Conservation (phyloP, 176 grass and related monocot species). For the Avena atlantica region DNA sequence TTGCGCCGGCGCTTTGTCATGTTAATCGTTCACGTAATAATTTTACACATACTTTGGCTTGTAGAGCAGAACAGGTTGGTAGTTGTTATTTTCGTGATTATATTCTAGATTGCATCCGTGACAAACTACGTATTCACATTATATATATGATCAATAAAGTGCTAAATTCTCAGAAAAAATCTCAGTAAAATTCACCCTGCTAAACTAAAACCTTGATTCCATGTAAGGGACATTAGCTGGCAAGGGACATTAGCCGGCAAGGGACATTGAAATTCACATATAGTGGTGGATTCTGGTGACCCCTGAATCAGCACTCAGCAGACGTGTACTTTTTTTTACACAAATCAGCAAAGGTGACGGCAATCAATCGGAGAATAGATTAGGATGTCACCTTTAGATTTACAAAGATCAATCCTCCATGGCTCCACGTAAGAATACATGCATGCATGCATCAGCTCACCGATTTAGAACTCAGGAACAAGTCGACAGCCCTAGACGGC, state of each 20-base stretch:
- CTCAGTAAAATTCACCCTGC: no score
- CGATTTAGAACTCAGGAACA: not conserved
- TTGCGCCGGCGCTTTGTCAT: no score
- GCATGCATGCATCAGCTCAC: not conserved
- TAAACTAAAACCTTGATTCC: no score
- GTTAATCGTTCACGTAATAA: no score
- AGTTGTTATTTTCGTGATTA: no score
- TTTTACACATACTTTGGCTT: no score
- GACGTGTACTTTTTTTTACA: not conserved
- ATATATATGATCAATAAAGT: no score
- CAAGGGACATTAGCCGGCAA: not conserved
- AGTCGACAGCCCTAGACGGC: no score
- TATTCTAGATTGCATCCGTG: no score
- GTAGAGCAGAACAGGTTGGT: no score
- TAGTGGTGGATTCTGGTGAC: constrained; percentile 7
- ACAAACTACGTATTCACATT: no score
- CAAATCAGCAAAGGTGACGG: constrained; percentile 2
- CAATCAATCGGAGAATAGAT: not conserved
- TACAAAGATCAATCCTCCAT: not conserved
- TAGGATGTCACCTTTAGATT: constrained; percentile 19
- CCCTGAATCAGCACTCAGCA: not conserved
- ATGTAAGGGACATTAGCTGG: not conserved
- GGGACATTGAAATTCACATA: not conserved
- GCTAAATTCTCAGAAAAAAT: no score
- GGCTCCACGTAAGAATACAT: not conserved